Evolutionary conservation across 2,329 filamentous ascomycete genomes (phyloP), one percentile per base, ranked within the genome.

Genomic region (Coleophoma eucalyptorum): DNA sequence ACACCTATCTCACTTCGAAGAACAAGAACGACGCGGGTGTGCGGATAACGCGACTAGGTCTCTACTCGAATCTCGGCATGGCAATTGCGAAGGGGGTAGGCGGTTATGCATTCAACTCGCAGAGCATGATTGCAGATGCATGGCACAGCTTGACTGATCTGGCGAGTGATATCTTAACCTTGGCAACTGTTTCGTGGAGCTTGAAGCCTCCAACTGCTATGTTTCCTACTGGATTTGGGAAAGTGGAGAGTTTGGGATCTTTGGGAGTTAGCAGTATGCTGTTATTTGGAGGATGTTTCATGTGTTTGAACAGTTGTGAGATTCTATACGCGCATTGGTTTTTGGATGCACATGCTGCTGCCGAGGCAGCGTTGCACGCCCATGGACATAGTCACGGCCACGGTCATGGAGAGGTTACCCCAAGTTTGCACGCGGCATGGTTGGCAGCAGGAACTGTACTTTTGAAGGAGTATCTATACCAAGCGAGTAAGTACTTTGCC

Each of bases 391-490:
- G 42, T 57, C 75, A 87, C 72, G 79, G 77, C n/a, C 84, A 90
- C 63, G 75, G 78, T 52, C 84, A 88, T 66, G 74, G 69, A 40
- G 79, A 79, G 50, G 72, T 80, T 34, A 81, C 84, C 2, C 94
- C 94, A 0, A 96, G 90, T 68, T 80, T 99, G 58, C 92, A 97
- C 67, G 94, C 94, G 19, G 93, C 90, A 7, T 99, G 94, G 94
- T 74, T 99, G 53, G 93, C 94, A 34, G 87, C 83, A 38, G 93
- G 90, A 18, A 96, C 90, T 2, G 94, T 99, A 51, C 70, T 90
- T 21, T 76, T 97, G 62, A 99, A 99, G 72, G 94, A 99, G 71
- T 99, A 92, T 90, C 76, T 99, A 21, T 99, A 97, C 67, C 86
- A 88, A 75, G 90, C 93, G 57, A 99, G 93, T 94, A 83, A 77